A percentile compares a stretch with the other conserved stretches of the same genome.
Conservation (phyloP, 2,329 filamentous ascomycete species). For the Fusarium oligoseptatum region DNA sequence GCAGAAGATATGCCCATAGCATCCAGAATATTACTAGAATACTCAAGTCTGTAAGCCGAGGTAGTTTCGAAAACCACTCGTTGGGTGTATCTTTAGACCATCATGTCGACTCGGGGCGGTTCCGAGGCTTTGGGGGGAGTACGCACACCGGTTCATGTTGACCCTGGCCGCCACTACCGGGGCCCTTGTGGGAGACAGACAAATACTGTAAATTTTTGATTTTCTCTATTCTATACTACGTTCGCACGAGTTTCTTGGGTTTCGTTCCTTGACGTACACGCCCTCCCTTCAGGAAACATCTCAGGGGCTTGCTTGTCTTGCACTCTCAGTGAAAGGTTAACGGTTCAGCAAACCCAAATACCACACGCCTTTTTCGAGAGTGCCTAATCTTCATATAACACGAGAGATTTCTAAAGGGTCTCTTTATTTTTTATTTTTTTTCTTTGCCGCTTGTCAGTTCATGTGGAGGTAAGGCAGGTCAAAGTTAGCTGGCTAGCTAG, state of each 20-base stretch:
- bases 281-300: background rate
- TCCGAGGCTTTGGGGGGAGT: background rate
- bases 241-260: background rate
- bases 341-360: background rate
- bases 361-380: too few species aligned
- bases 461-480: background rate
- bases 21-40: background rate
- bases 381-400: too few species aligned
- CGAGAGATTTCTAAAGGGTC: too few species aligned
- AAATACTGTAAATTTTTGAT: background rate
- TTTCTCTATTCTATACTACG: background rate
- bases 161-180: background rate
- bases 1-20: background rate
- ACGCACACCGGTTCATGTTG: background rate
- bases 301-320: background rate
- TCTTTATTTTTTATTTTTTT: too few species aligned
- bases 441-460: too few species aligned
- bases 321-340: too few species aligned
- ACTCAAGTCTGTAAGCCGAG: background rate
- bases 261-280: background rate
- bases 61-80: background rate
- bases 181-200: background rate
- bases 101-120: background rate
- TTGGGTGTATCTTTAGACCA: background rate
- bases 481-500: background rate